A percentile compares a stretch with the other conserved stretches of the same genome.
Conservation (phyloP, 768 basidiomycete species). For the Leccinum uliginosum region DNA sequence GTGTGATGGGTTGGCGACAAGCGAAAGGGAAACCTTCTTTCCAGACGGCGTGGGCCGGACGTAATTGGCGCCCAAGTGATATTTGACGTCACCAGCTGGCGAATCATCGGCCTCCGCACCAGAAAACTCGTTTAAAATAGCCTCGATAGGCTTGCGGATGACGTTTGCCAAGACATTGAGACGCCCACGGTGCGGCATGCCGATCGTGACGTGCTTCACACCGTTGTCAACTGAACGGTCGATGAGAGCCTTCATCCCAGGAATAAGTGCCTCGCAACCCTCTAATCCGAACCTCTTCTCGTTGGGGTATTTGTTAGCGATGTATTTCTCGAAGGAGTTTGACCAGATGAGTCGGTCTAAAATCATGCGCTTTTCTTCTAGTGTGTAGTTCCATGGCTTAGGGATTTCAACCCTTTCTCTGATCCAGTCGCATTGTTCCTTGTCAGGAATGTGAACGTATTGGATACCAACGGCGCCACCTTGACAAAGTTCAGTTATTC, state of each 20-base stretch:
- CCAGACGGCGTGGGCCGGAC: constrained; percentile 96
- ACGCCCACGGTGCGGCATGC: constrained; percentile 99
- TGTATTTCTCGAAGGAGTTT: constrained; percentile 99
- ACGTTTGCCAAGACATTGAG: constrained; percentile 98
- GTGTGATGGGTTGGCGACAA: constrained; percentile 98
- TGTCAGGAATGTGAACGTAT: constrained; percentile 95
- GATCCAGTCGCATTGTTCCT: constrained; percentile 99
- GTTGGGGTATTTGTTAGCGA: constrained; percentile 97
- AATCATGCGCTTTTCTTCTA: constrained; percentile 99
- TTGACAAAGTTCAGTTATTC: constrained; percentile 27
- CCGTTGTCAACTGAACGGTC: constrained; percentile 97
- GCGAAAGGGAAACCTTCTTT: constrained; percentile 94
- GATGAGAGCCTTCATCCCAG: constrained; percentile 99
- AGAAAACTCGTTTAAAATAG: constrained; percentile 94
- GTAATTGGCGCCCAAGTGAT: constrained; percentile 98
- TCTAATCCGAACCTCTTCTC: constrained; percentile 99
- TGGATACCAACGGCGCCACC: constrained; percentile 87
- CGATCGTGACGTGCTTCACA: constrained; percentile 93
- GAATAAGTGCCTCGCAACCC: constrained; percentile 95
- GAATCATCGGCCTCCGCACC: constrained; percentile 70
- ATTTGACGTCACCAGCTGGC: constrained; percentile 97
- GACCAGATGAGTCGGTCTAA: constrained; percentile 99
- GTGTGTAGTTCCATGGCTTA: constrained; percentile 94
- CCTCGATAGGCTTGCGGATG: constrained; percentile 97
- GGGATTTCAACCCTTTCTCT: constrained; percentile 93